These are phyloP conservation scores for Obba rivulosa DNA, from an alignment of 768 basidiomycete genomes.

Conservation along the genomic window DNA sequence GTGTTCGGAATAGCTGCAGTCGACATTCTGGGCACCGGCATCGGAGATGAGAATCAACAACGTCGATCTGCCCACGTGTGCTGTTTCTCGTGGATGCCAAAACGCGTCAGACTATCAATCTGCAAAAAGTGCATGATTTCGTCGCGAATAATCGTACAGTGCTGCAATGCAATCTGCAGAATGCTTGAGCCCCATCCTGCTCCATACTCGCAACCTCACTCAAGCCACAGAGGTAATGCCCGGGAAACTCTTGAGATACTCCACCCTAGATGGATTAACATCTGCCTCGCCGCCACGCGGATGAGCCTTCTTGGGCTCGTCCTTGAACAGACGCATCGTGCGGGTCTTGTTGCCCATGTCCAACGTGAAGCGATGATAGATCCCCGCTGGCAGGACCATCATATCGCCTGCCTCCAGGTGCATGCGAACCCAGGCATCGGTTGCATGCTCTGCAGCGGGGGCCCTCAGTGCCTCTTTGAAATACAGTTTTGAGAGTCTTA, in stretches of 20 bases:
- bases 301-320: slow-evolving; percentile 84
- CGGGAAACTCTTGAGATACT: slow-evolving; percentile 50
- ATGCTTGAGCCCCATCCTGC: too few species aligned
- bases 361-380: slow-evolving; percentile 93
- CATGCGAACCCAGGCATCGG: slow-evolving; percentile 79
- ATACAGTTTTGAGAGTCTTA: neutral
- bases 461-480: too few species aligned
- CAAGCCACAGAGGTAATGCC: slow-evolving; percentile 1
- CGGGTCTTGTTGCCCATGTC: slow-evolving; percentile 70
- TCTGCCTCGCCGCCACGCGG: slow-evolving; percentile 63
- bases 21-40: too few species aligned
- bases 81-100: too few species aligned
- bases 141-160: too few species aligned
- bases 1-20: too few species aligned
- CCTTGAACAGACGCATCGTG: slow-evolving; percentile 86
- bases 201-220: too few species aligned
- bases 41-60: too few species aligned
- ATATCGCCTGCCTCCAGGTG: slow-evolving; percentile 76
- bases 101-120: too few species aligned
- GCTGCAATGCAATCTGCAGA: too few species aligned
- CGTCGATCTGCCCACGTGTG: too few species aligned
- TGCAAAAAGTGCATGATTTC: too few species aligned
- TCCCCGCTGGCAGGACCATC: slow-evolving; percentile 81
- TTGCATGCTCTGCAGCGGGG: slow-evolving; percentile 54
- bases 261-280: slow-evolving; percentile 51